Conservation (phyloP, 345 rosid genomes). For the Populus pruinosa region DNA sequence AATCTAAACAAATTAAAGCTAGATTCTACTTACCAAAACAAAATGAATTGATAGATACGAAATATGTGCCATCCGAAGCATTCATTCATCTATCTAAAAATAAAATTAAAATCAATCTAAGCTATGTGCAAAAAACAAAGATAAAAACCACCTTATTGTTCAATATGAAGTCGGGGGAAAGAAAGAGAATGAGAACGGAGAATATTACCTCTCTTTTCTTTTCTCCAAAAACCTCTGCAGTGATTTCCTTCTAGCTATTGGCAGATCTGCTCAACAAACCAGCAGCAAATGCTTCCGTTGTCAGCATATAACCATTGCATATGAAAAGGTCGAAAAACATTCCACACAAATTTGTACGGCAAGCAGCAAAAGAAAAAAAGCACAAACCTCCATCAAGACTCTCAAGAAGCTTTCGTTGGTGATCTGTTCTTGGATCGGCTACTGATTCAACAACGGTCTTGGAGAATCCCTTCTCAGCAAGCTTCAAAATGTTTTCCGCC, state of each 20-base stretch:
- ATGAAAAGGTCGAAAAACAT: background rate
- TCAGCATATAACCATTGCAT: too few relatives aligned
- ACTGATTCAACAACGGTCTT: slow-evolving; percentile 22
- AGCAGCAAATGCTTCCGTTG: background rate
- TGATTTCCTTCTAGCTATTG: slow-evolving; percentile 65
- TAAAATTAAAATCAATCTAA: background rate
- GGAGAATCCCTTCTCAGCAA: slow-evolving; percentile 46
- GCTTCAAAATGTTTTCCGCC: slow-evolving; percentile 60
- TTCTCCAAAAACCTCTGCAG: slow-evolving; percentile 83
- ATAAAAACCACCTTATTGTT: background rate
- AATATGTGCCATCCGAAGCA: background rate
- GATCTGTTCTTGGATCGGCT: slow-evolving; percentile 16
- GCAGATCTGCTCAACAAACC: slow-evolving; percentile 49
- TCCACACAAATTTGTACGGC: background rate
- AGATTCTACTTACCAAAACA: too few relatives aligned
- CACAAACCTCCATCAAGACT: slow-evolving; percentile 56
- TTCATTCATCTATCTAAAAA: too few relatives aligned
- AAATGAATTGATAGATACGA: background rate
- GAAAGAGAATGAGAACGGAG: background rate
- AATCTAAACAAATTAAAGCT: background rate
- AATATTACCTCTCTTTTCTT: slow-evolving; percentile 74
- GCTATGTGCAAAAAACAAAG: background rate
- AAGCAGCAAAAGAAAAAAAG: background rate
- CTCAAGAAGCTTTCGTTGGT: slow-evolving; percentile 45
- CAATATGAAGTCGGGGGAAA: background rate